Base-by-base conservation (phyloP, 2,329 filamentous ascomycete species). In the Colletotrichum gigasporum region DNA sequence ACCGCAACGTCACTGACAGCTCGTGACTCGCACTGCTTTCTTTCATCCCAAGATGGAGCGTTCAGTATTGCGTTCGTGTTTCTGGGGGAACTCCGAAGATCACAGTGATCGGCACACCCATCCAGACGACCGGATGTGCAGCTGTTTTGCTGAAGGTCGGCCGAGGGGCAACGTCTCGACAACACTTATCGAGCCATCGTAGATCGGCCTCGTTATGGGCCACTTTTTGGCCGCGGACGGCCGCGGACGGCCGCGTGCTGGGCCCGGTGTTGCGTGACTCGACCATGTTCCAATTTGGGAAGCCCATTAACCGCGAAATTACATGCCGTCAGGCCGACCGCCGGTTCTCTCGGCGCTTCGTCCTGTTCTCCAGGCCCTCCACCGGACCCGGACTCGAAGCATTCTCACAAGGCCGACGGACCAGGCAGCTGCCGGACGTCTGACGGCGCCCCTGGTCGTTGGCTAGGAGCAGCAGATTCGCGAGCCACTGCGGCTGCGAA, bases 1-100 rank as follows among this genome's bases (percentile, higher is more conserved):
- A 56, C 20, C 34, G 12, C 57, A 47, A 48, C 28, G 57, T 65
- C 57, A 55, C 35, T 65, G 57, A 45, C 42, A 65, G 42, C 50
- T 56, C 28, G 28, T 30, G 47, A 44, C 62, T 61, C 42, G 34
- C 42, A 12, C 50, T 65, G 41, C 11, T 14, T 50, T 37, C 35
- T 58, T 56, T 63, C 59, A 28, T 63, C 59, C 59, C 42, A 63
- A 30, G 18, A 47, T 22, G n/a, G n/a, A n/a, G n/a, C 18, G 20
- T 5, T 30, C 30, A 30, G 16, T 22, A 47, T 47, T 54, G 48
- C 32, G 48, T 55, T 61, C 50, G 16, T 24, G 2, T 28, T 20
- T 39, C 39, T 54, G 30, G 24, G 57, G 39, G 30, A 55, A 61
- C 41, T 37, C 37, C 56, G 56, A 44, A 41, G 28, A 53, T 59